Conservation (phyloP, 1,139 yeast species). For the Spathaspora sp. region DNA sequence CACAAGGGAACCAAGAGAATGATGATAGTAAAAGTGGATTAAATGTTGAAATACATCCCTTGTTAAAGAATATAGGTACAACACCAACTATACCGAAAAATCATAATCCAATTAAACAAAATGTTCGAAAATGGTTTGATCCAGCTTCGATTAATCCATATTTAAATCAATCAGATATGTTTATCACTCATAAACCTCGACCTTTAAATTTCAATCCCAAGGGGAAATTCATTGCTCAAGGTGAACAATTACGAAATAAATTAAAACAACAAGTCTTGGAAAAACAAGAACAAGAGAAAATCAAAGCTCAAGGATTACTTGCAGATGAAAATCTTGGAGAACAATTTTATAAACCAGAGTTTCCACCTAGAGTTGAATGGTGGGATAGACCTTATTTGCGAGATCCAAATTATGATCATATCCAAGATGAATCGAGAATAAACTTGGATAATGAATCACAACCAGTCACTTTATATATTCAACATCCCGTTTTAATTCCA, state of each 20-base stretch:
- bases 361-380: constrained; percentile 74
- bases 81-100: constrained; percentile 24
- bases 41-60: constrained; percentile 61
- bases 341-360: constrained; percentile 40
- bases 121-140: constrained; percentile 36
- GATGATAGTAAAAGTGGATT: constrained; percentile 35
- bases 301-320: constrained; percentile 42
- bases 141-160: constrained; percentile 58
- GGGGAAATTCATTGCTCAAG: constrained; percentile 64
- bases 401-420: constrained; percentile 26
- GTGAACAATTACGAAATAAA: constrained; percentile 48
- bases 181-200: constrained; percentile 25
- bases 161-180: constrained; percentile 38
- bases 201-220: constrained; percentile 52
- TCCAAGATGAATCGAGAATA: constrained; percentile 19
- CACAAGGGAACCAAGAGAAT: background rate
- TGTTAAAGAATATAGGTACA: constrained; percentile 37
- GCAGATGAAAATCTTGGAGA: constrained; percentile 55
- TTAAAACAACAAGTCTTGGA: constrained; percentile 31
- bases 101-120: constrained; percentile 30
- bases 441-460: constrained; percentile 40
- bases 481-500: constrained; percentile 73
- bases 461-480: constrained; percentile 63
- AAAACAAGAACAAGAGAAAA: constrained; percentile 20
- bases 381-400: constrained; percentile 65